Conservation (phyloP, 2,329 filamentous ascomycete species). For the Colletotrichum graminicola region DNA sequence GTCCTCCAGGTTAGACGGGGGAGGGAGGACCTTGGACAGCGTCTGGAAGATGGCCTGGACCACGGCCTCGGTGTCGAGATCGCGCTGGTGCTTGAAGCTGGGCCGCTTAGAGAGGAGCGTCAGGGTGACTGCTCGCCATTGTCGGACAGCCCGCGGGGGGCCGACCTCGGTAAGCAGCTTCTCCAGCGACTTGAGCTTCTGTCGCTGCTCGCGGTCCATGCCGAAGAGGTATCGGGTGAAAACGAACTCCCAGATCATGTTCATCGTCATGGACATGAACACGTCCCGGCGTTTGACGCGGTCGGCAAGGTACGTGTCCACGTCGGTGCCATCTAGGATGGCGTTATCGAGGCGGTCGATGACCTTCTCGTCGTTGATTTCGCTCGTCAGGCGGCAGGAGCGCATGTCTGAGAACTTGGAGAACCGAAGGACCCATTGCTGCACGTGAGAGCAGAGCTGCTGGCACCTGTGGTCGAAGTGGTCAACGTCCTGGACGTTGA, state of each 20-base stretch:
- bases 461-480: constrained; percentile 96
- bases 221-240: constrained; percentile 98
- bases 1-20: constrained; percentile 81
- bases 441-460: constrained; percentile 93
- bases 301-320: constrained; percentile 88
- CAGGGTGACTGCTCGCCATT: constrained; percentile 96
- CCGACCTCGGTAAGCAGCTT: constrained; percentile 92
- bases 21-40: constrained; percentile 85
- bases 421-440: constrained; percentile 98
- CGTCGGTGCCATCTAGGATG: constrained; percentile 92
- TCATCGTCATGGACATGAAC: constrained; percentile 99
- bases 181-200: constrained; percentile 96
- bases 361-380: constrained; percentile 92
- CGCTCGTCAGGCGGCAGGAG: constrained; percentile 83
- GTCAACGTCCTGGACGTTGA: constrained; percentile 87
- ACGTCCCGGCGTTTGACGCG: constrained; percentile 90
- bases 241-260: constrained; percentile 99
- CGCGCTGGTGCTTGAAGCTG: constrained; percentile 84
- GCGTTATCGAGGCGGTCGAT: constrained; percentile 95
- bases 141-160: constrained; percentile 87
- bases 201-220: constrained; percentile 97
- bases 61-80: constrained; percentile 94
- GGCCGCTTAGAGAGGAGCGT: constrained; percentile 86
- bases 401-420: constrained; percentile 97
- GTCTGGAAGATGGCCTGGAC: constrained; percentile 89